Evolutionary conservation across 352 stramenopile species (phyloP).

Genomic region (Phytophthora sp.): DNA sequence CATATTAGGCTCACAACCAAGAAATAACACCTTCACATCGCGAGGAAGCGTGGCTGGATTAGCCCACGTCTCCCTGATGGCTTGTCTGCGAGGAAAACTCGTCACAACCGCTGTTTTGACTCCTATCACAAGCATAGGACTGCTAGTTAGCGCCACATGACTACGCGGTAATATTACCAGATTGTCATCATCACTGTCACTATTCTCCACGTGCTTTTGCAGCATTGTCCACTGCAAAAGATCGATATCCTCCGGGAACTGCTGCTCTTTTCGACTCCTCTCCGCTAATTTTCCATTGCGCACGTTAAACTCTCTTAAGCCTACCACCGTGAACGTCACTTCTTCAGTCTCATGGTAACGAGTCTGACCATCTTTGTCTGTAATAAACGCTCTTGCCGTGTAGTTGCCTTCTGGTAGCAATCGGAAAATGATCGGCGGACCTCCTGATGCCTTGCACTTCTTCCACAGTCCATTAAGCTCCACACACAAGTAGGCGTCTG

Average conservation of each 20-base stretch:
- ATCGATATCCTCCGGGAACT: constrained; percentile 24
- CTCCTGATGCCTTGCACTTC: constrained; percentile 18
- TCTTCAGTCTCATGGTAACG: constrained; percentile 6
- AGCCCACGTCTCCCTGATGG: constrained; percentile 53
- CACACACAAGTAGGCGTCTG: constrained; percentile 23
- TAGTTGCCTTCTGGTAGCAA: constrained; percentile 27
- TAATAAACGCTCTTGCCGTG: constrained; percentile 29
- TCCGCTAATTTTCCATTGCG: constrained; percentile 3
- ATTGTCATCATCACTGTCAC: background rate
- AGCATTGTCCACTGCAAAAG: constrained; percentile 27
- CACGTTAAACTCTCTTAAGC: constrained; percentile 3
- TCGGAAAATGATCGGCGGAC: constrained; percentile 7
- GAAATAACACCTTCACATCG: constrained; percentile 41
- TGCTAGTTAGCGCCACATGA: background rate
- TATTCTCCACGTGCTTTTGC: background rate
- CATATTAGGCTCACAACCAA: constrained; percentile 32
- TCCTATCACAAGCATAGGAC: constrained; percentile 42
- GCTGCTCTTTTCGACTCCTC: constrained; percentile 20
- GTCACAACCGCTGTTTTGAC: constrained; percentile 49
- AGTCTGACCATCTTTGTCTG: background rate
- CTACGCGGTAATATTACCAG: constrained; percentile 3
- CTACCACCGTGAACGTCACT: constrained; percentile 24
- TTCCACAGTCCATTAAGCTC: constrained; percentile 36
- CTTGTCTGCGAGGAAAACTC: constrained; percentile 42
- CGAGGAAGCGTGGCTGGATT: constrained; percentile 18